Evolutionary conservation across 495 filamentous ascomycete species (phyloP).

Genomic region (Penicillium steckii): DNA sequence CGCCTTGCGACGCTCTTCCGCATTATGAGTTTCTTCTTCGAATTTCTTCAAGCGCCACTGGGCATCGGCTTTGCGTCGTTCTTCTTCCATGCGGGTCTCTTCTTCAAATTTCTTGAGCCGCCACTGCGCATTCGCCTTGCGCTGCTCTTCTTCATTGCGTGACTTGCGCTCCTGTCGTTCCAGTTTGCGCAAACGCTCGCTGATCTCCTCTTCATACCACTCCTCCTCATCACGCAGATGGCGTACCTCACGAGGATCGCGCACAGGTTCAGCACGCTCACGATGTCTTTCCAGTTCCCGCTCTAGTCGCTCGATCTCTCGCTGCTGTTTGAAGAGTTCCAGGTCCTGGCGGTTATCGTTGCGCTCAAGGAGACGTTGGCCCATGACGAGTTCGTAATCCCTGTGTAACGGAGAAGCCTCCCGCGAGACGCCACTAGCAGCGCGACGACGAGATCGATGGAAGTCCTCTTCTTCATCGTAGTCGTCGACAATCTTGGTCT

Average conservation of each 20-base stretch:
- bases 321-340: constrained; percentile 40
- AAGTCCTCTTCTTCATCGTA: constrained; percentile 35
- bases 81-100: constrained; percentile 15
- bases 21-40: constrained; percentile 12
- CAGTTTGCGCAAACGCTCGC: constrained; percentile 31
- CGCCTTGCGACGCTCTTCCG: constrained; percentile 31
- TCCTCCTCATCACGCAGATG: constrained; percentile 34
- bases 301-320: constrained; percentile 45
- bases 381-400: constrained; percentile 38
- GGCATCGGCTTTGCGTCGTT: constrained; percentile 29
- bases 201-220: constrained; percentile 38
- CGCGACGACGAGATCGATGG: constrained; percentile 19
- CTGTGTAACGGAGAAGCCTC: constrained; percentile 24
- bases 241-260: constrained; percentile 20
- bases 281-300: constrained; percentile 40
- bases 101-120: constrained; percentile 27
- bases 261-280: constrained; percentile 17
- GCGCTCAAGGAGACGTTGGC: constrained; percentile 36
- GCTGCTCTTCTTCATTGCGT: constrained; percentile 12
- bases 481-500: constrained; percentile 22
- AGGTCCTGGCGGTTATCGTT: constrained; percentile 40
- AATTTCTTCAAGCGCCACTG: constrained; percentile 27
- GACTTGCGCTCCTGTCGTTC: constrained; percentile 35
- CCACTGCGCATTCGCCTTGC: constrained; percentile 9
- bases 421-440: constrained; percentile 15